These are phyloP conservation scores for Rutstroemia sp. DNA, from an alignment of 2,329 filamentous ascomycete genomes.

Conservation along the genomic window DNA sequence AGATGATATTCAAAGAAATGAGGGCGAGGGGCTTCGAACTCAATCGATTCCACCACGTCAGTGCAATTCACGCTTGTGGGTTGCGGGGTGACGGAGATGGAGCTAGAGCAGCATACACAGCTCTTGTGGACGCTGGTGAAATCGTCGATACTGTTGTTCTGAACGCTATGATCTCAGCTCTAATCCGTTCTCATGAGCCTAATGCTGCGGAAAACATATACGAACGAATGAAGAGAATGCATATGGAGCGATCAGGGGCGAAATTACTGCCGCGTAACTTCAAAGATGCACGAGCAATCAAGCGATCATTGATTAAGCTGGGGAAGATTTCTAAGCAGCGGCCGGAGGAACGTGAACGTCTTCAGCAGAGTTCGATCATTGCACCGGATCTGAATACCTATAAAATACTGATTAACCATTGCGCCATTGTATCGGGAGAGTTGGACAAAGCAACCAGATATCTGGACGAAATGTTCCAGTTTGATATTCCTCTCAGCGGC, in stretches of 20 bases:
- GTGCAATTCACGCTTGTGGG: constrained; percentile 77
- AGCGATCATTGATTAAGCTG: constrained; percentile 50
- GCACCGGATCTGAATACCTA: constrained; percentile 74
- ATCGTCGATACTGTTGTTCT: constrained; percentile 81
- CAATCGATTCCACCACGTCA: constrained; percentile 75
- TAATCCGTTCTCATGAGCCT: constrained; percentile 70
- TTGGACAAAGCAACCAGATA: constrained; percentile 63
- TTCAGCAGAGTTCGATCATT: constrained; percentile 58
- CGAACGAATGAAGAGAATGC: constrained; percentile 63
- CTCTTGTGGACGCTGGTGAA: constrained; percentile 78
- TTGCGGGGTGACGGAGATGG: constrained; percentile 65
- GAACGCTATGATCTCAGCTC: constrained; percentile 76
- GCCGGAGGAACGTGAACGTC: constrained; percentile 42
- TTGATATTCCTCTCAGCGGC: constrained; percentile 61
- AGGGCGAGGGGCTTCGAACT: constrained; percentile 55
- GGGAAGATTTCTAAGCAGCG: constrained; percentile 46
- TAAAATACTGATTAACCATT: constrained; percentile 69
- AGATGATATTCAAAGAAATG: constrained; percentile 83
- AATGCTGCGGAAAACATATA: constrained; percentile 75
- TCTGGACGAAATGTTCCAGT: constrained; percentile 72
- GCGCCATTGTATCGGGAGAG: constrained; percentile 61
- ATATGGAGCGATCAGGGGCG: constrained; percentile 15
- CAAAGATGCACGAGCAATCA: constrained; percentile 33
- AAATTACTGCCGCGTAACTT: constrained; percentile 31
- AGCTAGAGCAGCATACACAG: constrained; percentile 68